Evolutionary conservation across 2,329 filamentous ascomycete genomes (phyloP).

Genomic region (Dactylellina drechsleri): DNA sequence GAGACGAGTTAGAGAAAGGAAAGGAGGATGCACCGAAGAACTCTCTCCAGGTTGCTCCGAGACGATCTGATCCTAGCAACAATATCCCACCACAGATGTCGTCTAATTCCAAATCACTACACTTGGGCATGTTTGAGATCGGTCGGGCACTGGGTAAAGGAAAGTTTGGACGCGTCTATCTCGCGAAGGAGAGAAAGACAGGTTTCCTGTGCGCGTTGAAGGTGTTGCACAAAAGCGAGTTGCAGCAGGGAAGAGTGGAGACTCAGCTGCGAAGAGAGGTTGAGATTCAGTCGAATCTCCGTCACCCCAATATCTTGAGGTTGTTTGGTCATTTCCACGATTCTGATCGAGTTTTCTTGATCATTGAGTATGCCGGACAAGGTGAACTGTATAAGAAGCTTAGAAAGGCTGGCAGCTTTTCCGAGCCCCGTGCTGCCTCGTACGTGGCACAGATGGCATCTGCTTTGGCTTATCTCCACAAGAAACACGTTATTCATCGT

Average conservation of each 20-base stretch:
- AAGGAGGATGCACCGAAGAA: slow-evolving; percentile 45
- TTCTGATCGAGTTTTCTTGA: slow-evolving; percentile 85
- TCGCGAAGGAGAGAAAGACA: slow-evolving; percentile 79
- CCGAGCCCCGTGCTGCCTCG: slow-evolving; percentile 83
- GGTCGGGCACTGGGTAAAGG: slow-evolving; percentile 85
- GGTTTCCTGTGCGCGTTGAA: slow-evolving; percentile 88
- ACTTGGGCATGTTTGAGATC: slow-evolving; percentile 94
- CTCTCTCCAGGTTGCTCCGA: slow-evolving; percentile 48
- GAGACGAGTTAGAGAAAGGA: slow-evolving; percentile 20
- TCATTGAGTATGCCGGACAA: slow-evolving; percentile 85
- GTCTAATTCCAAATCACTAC: slow-evolving; percentile 69
- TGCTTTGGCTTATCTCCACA: slow-evolving; percentile 87
- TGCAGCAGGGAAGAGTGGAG: slow-evolving; percentile 82
- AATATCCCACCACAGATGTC: slow-evolving; percentile 52
- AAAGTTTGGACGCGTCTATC: slow-evolving; percentile 87
- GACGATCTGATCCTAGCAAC: slow-evolving; percentile 52
- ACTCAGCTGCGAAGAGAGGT: slow-evolving; percentile 89
- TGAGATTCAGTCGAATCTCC: slow-evolving; percentile 87
- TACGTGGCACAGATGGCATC: slow-evolving; percentile 93
- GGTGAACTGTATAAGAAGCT: slow-evolving; percentile 90
- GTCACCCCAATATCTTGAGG: slow-evolving; percentile 84
- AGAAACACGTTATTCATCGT: slow-evolving; percentile 96
- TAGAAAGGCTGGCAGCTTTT: slow-evolving; percentile 79
- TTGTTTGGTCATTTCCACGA: slow-evolving; percentile 91
- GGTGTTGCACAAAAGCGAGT: slow-evolving; percentile 83